A percentile compares a stretch with the other conserved stretches of the same genome.
Conservation (phyloP, 2,329 filamentous ascomycete genomes). For the Verticillium longisporum region DNA sequence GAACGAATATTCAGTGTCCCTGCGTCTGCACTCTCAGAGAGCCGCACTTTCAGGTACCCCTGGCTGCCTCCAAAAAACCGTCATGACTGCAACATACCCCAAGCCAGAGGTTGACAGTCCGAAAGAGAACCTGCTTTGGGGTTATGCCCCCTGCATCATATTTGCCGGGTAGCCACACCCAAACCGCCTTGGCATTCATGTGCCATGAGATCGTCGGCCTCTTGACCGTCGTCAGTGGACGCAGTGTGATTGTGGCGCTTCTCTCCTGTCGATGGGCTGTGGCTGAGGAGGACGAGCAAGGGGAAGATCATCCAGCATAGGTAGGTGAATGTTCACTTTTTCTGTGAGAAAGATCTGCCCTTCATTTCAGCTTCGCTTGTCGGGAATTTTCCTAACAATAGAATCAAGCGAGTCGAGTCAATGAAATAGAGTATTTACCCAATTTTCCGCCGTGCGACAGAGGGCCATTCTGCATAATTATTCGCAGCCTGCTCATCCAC, state of each 20-base stretch:
- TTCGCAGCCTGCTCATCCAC: too few relatives aligned
- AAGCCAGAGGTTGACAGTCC: neutral
- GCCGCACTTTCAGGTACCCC: neutral
- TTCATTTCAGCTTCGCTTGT: neutral
- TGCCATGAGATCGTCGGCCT: neutral
- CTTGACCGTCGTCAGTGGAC: neutral
- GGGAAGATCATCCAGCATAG: neutral
- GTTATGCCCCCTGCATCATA: constrained; percentile 8
- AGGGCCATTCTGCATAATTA: too few relatives aligned
- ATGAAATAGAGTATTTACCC: neutral
- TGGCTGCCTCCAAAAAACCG: neutral
- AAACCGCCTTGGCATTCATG: neutral
- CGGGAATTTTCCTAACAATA: neutral
- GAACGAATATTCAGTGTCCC: too few relatives aligned
- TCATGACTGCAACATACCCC: neutral
- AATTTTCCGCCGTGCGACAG: neutral
- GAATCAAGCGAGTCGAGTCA: neutral
- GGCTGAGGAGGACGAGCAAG: neutral
- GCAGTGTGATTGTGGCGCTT: neutral
- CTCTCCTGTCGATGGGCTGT: neutral
- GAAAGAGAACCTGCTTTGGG: neutral
- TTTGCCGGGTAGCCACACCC: constrained; percentile 5
- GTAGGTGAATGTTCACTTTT: too few relatives aligned
- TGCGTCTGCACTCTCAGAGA: neutral
- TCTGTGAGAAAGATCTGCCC: neutral